Conservation (phyloP, 2,329 filamentous ascomycete species). For the Zymoseptoria crescenta region DNA sequence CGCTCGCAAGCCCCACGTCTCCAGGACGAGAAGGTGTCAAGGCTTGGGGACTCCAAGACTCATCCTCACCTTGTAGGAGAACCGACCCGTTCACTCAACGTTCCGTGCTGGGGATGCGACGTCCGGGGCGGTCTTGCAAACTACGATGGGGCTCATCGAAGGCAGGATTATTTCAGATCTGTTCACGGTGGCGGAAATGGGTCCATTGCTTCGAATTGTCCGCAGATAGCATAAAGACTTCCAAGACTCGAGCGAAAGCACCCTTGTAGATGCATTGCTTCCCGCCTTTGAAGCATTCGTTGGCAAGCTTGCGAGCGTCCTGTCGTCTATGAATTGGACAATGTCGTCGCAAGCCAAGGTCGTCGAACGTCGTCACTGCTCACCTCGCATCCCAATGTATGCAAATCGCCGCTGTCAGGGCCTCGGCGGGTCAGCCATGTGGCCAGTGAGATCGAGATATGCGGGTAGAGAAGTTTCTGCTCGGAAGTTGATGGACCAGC, state of each 20-base stretch:
- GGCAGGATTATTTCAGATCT: background rate
- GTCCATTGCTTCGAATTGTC: background rate
- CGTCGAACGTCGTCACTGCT: background rate
- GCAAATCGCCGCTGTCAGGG: background rate
- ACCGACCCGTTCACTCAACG: background rate
- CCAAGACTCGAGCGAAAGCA: too few species aligned
- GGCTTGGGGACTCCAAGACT: background rate
- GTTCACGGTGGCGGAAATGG: background rate
- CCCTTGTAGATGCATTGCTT: too few species aligned
- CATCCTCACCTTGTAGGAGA: background rate
- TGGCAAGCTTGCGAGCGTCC: too few species aligned
- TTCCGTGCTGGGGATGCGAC: background rate
- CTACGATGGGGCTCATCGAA: background rate
- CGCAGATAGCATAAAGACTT: too few species aligned
- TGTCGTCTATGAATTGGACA: background rate
- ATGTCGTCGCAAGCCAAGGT: background rate
- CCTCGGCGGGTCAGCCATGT: background rate
- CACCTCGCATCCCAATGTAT: background rate
- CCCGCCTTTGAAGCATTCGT: background rate
- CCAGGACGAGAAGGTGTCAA: background rate
- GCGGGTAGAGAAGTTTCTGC: background rate
- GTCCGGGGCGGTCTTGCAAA: background rate
- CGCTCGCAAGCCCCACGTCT: background rate
- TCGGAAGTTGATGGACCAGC: background rate
- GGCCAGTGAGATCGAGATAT: background rate